Base-by-base conservation (phyloP, 1,139 yeast genomes). In the Pneumocystis jirovecii region DNA sequence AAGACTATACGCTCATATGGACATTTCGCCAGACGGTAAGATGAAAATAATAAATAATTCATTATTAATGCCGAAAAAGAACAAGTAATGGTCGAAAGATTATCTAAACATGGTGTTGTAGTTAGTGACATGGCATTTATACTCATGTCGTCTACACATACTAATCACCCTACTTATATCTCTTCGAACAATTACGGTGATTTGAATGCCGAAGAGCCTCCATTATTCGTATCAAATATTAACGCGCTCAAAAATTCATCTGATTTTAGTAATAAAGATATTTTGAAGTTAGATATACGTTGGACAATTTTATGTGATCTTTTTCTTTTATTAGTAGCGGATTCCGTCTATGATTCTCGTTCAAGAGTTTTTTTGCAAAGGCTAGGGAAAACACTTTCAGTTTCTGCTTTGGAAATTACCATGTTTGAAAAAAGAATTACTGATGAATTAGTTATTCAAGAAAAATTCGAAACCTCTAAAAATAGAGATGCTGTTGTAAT, bases 221-320 rank as follows among this genome's bases (percentile, higher is more conserved):
- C 50, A 21, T 60, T 60, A 12, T 50, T 50, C 21, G 4, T 50
- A 25, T 50, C 57, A 4, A 15, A 25, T 4, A 25, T 25, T 21
- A 6, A 50, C 21, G 72, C 74, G 42, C 70, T 75, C 34, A 72
- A 77, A 60, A 73, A 76, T 21, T 76, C 75, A 0, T 70, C 85
- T 6, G 84, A 50, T 21, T 7, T 50, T 50, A 3, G 8, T 50
- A 15, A 85, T 42, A 82, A 39, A 19, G 21, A 61, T 15, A 19
- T 19, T 7, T 17, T 25, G 17, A 25, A 42, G 1, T 56, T 90
- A 66, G 96, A 91, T 72, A 82, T 93, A 59, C 83, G 93, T 56
- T 93, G 98, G 98, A 91, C 96, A 0, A 81, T 93, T 8, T 78
- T 93, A 0, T 95, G 98, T 75, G 98, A 95, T 74, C 76, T 95